These are phyloP conservation scores for Cladobotryum protrusum DNA, from an alignment of 2,329 filamentous ascomycete species.

Conservation along the genomic window DNA sequence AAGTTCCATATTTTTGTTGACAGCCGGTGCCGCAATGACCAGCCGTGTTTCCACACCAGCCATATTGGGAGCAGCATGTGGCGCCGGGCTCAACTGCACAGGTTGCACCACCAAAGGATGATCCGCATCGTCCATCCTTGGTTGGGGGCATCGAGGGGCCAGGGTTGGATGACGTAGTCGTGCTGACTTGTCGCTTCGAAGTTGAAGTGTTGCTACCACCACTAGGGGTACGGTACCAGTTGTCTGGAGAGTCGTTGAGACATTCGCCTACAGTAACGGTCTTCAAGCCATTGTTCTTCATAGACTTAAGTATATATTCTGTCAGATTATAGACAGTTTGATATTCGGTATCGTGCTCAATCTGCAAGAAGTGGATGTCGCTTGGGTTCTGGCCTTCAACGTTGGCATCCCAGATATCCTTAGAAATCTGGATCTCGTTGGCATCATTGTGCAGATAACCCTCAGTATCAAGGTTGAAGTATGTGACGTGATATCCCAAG, in stretches of 20 bases:
- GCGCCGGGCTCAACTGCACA: conserved; percentile 19
- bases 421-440: conserved; percentile 40
- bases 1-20: conserved; percentile 27
- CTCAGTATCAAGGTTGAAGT: conserved; percentile 56
- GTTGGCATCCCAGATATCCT: conserved; percentile 31
- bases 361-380: conserved; percentile 39
- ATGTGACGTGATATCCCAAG: conserved; percentile 52
- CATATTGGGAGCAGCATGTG: conserved; percentile 24
- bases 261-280: conserved; percentile 47
- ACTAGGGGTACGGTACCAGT: conserved; percentile 43
- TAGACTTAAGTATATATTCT: conserved; percentile 35
- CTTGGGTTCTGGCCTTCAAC: conserved; percentile 27
- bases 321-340: conserved; percentile 39
- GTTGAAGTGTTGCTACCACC: background rate
- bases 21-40: conserved; percentile 35
- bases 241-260: conserved; percentile 42
- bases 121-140: conserved; percentile 23
- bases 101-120: conserved; percentile 16
- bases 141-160: conserved; percentile 3
- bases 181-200: conserved; percentile 1
- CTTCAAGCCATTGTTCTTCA: conserved; percentile 35
- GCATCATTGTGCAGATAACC: conserved; percentile 50
- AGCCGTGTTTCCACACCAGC: conserved; percentile 33
- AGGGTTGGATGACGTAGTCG: background rate
- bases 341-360: conserved; percentile 46